These are phyloP conservation scores for Escallonia rubra DNA, from an alignment of 129 eudicot species.

Conservation along the genomic window DNA sequence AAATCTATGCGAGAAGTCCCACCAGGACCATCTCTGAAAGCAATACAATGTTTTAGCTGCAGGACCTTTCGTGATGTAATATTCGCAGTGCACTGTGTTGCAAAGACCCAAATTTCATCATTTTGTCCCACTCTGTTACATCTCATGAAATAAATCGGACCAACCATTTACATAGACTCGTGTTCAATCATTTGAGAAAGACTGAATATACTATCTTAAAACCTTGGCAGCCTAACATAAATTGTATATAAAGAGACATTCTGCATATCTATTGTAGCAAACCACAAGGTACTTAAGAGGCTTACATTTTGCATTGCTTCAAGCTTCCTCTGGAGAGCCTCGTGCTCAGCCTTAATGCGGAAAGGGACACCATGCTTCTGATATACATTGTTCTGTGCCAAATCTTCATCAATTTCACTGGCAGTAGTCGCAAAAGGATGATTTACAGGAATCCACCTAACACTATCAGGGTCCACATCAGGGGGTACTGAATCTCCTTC, in stretches of 20 bases:
- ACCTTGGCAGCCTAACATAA: too few relatives aligned
- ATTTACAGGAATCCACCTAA: constrained; percentile 99
- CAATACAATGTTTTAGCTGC: too few relatives aligned
- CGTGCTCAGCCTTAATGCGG: constrained; percentile 97
- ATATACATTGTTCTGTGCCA: constrained; percentile 92
- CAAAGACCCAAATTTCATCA: too few relatives aligned
- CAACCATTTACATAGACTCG: too few relatives aligned
- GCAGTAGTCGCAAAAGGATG: constrained; percentile 96
- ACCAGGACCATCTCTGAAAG: too few relatives aligned
- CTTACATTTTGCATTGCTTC: constrained; percentile 94
- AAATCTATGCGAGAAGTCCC: too few relatives aligned
- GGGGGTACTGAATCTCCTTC: constrained; percentile 91
- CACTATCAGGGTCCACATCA: constrained; percentile 94
- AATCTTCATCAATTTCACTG: constrained; percentile 90
- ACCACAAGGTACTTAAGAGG: constrained; percentile 3
- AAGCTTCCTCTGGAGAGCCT: constrained; percentile 88
- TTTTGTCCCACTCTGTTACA: too few relatives aligned
- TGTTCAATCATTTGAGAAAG: too few relatives aligned
- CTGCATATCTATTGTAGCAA: neutral
- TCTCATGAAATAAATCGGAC: too few relatives aligned
- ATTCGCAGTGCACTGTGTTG: too few relatives aligned
- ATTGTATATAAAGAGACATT: neutral
- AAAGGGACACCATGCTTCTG: constrained; percentile 98
- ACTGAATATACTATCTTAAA: too few relatives aligned
- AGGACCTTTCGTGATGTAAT: too few relatives aligned